These are phyloP conservation scores for Nematocida minor DNA, from an alignment of 371 early-diverging fungal genomes.

Conservation along the genomic window DNA sequence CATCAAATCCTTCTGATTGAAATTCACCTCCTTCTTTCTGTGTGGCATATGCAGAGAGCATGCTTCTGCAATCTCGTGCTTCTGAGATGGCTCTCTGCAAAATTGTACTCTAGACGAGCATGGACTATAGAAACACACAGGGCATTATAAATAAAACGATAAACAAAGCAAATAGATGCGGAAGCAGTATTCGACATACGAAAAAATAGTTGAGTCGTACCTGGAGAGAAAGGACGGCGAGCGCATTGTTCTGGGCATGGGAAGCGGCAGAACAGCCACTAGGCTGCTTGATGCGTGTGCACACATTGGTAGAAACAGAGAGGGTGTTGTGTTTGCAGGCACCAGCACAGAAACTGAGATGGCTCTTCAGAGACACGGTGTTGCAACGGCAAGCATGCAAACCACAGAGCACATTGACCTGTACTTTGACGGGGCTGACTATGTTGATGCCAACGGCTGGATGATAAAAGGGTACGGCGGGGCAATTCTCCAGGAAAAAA, in stretches of 20 bases:
- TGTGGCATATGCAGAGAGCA: too few species aligned
- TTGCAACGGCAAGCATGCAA: slow-evolving; percentile 5
- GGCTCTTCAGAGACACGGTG: neutral
- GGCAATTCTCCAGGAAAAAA: slow-evolving; percentile 56
- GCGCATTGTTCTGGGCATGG: neutral
- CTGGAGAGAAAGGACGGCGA: neutral
- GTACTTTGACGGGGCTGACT: slow-evolving; percentile 64
- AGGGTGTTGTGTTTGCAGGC: neutral
- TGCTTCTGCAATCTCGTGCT: too few species aligned
- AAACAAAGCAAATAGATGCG: slow-evolving; percentile 1
- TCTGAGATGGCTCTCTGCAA: too few species aligned
- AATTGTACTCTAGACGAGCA: too few species aligned
- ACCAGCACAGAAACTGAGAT: neutral
- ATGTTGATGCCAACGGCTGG: slow-evolving; percentile 48
- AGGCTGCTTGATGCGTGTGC: neutral
- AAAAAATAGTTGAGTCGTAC: neutral
- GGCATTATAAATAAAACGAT: too few species aligned
- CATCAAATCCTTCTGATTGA: too few species aligned
- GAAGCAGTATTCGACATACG: neutral
- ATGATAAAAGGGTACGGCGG: slow-evolving; percentile 63
- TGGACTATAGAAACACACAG: too few species aligned
- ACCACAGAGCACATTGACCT: slow-evolving; percentile 43
- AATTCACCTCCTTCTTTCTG: too few species aligned
- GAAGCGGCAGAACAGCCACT: neutral
- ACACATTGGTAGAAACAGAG: neutral